Percentiles rank a stretch among this genome's conserved stretches.
phyloP scores from a whole-genome alignment of 176 grass and related monocot genomes.

The Luzula sylvatica region DNA sequence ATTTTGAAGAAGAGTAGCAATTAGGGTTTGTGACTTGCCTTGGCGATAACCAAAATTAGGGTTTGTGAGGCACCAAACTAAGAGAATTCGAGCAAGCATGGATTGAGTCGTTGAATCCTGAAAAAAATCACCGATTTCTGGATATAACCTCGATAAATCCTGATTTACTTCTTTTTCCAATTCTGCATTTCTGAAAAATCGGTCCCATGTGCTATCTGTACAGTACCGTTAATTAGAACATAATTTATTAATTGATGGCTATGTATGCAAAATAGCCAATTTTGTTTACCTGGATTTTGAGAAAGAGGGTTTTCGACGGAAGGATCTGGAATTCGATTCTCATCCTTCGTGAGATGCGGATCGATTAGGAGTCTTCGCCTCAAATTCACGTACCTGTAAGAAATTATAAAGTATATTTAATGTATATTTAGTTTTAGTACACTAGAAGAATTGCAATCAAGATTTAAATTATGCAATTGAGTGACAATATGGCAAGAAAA shows the following conservation, averaged over 20 bases:
- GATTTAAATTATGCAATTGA: too few species aligned
- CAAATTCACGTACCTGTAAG: conserved; percentile 67
- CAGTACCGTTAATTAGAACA: not conserved
- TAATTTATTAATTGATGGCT: not conserved
- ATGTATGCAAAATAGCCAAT: not conserved
- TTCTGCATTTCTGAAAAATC: conserved; percentile 89
- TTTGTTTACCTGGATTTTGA: conserved; percentile 63
- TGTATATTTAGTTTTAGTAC: too few species aligned
- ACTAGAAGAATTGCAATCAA: too few species aligned
- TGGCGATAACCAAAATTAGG: conserved; percentile 89
- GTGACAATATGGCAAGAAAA: not conserved
- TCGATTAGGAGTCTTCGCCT: conserved; percentile 61
- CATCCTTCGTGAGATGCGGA: conserved; percentile 87
- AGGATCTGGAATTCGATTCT: conserved; percentile 36
- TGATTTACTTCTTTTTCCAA: conserved; percentile 91
- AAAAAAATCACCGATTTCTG: conserved; percentile 76
- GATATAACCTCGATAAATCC: conserved; percentile 80
- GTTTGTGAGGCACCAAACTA: conserved; percentile 92
- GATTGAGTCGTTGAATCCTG: conserved; percentile 61
- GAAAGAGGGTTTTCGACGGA: conserved; percentile 77
- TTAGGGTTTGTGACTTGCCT: conserved; percentile 34
- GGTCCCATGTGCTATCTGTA: conserved; percentile 94
- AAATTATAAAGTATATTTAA: too few species aligned
- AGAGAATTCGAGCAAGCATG: conserved; percentile 77
- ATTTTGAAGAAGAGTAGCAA: conserved; percentile 15